Evolutionary conservation across 2,329 filamentous ascomycete genomes (phyloP).

Genomic region (Fusarium subglutinans): DNA sequence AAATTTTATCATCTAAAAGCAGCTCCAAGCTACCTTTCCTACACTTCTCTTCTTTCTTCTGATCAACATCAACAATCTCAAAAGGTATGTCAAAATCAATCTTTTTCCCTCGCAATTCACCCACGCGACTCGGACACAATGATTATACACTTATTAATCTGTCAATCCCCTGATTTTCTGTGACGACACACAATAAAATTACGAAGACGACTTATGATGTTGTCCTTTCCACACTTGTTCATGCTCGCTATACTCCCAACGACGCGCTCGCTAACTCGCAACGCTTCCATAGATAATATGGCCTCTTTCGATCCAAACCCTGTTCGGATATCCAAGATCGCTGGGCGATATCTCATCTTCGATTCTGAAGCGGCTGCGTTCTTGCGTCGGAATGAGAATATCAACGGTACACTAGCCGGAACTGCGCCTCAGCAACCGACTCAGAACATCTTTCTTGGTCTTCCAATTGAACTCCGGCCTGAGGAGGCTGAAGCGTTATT

Average conservation of each 20-base stretch:
- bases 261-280: slow-evolving; percentile 31
- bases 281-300: slow-evolving; percentile 35
- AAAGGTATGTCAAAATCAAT: slow-evolving; percentile 33
- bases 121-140: slow-evolving; percentile 45
- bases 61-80: slow-evolving; percentile 29
- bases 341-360: slow-evolving; percentile 87
- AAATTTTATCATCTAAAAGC: slow-evolving; percentile 36
- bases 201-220: slow-evolving; percentile 57
- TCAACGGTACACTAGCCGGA: slow-evolving; percentile 86
- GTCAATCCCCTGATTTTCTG: slow-evolving; percentile 67
- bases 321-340: slow-evolving; percentile 83
- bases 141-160: slow-evolving; percentile 65
- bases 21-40: slow-evolving; percentile 13
- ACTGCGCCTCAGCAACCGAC: slow-evolving; percentile 92
- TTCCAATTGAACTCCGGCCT: slow-evolving; percentile 88
- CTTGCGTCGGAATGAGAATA: slow-evolving; percentile 81
- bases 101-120: background rate
- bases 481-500: slow-evolving; percentile 89
- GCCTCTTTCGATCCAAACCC: slow-evolving; percentile 46
- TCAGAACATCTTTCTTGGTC: slow-evolving; percentile 91
- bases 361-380: slow-evolving; percentile 82
- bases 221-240: slow-evolving; percentile 20
- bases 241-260: slow-evolving; percentile 7
- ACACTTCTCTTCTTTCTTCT: slow-evolving; percentile 24
- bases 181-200: slow-evolving; percentile 56